Evolutionary conservation across 2,329 filamentous ascomycete genomes (phyloP).

Genomic region (Bisporella sp.): DNA sequence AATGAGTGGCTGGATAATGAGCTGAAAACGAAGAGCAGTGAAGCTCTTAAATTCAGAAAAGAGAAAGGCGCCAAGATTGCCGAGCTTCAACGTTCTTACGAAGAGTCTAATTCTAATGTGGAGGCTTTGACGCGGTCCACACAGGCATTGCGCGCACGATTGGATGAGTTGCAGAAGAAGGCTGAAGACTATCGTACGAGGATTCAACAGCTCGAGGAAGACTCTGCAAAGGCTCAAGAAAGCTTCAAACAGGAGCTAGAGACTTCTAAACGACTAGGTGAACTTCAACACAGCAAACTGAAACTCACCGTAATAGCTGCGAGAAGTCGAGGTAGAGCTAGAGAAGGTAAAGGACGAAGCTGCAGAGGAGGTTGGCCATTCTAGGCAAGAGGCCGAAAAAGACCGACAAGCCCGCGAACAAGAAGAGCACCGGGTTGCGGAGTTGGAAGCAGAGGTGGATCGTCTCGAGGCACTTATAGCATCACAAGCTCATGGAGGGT

Average conservation of each 20-base stretch:
- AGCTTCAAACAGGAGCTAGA: conserved; percentile 83
- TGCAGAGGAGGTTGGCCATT: conserved; percentile 47
- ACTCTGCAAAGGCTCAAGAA: conserved; percentile 74
- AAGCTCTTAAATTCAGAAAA: conserved; percentile 85
- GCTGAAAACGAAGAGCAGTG: conserved; percentile 80
- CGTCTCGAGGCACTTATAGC: conserved; percentile 47
- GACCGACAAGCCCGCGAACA: conserved; percentile 53
- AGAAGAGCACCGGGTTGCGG: conserved; percentile 54
- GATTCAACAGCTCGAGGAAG: conserved; percentile 80
- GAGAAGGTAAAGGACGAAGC: conserved; percentile 56
- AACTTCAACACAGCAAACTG: conserved; percentile 71
- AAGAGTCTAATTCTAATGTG: conserved; percentile 71
- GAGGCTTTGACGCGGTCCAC: conserved; percentile 76
- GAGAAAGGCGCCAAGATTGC: conserved; percentile 88
- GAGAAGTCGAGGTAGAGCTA: conserved; percentile 58
- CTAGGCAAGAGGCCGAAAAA: conserved; percentile 45
- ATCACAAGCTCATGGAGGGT: conserved; percentile 30
- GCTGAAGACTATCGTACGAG: conserved; percentile 76
- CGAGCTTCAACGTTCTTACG: conserved; percentile 80
- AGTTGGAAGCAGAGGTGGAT: conserved; percentile 57
- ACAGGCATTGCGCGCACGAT: conserved; percentile 68
- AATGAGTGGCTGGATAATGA: conserved; percentile 92
- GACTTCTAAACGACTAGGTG: conserved; percentile 70
- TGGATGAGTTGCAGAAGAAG: conserved; percentile 80
- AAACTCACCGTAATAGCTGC: conserved; percentile 62